A percentile compares a stretch with the other conserved stretches of the same genome.
These are phyloP conservation scores for Leishmania braziliensis DNA, from an alignment of 208 protist genomes.

Conservation along the genomic window DNA sequence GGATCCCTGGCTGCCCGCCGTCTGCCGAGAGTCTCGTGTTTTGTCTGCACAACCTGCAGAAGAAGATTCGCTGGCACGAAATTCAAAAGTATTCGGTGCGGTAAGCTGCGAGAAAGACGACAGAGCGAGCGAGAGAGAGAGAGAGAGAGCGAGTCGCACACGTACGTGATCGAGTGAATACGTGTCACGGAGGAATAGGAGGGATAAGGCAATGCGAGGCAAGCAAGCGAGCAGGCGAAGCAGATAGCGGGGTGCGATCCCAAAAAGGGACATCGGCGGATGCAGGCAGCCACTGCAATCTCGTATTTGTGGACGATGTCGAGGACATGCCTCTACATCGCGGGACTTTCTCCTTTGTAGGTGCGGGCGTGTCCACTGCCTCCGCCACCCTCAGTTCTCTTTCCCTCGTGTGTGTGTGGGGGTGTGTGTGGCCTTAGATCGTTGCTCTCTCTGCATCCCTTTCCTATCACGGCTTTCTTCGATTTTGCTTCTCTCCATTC, in stretches of 20 bases:
- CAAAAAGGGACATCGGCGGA: background rate
- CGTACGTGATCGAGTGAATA: background rate
- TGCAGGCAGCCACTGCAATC: background rate
- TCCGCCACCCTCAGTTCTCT: background rate
- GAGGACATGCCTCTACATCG: background rate
- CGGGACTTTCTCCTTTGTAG: background rate
- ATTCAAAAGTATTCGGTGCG: slow-evolving; percentile 92
- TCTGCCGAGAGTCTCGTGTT: slow-evolving; percentile 94
- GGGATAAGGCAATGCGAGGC: background rate
- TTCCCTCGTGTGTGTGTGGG: background rate
- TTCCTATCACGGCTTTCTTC: background rate
- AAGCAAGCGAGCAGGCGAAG: background rate
- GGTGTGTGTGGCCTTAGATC: background rate
- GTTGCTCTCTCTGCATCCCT: background rate
- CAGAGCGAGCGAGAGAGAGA: background rate
- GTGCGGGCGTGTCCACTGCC: background rate
- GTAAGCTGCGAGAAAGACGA: slow-evolving; percentile 30
- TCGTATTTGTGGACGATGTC: background rate
- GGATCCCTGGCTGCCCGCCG: slow-evolving; percentile 98
- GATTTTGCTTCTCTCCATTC: background rate
- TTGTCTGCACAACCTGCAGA: slow-evolving; percentile 91
- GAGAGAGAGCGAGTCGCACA: background rate
- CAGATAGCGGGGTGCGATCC: no score
- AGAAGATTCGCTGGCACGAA: slow-evolving; percentile 94
- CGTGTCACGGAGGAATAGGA: background rate